Percentiles rank a stretch among this genome's conserved stretches.
Conservation (phyloP, 441 rosid genomes). For the Gossypium davidsonii region DNA sequence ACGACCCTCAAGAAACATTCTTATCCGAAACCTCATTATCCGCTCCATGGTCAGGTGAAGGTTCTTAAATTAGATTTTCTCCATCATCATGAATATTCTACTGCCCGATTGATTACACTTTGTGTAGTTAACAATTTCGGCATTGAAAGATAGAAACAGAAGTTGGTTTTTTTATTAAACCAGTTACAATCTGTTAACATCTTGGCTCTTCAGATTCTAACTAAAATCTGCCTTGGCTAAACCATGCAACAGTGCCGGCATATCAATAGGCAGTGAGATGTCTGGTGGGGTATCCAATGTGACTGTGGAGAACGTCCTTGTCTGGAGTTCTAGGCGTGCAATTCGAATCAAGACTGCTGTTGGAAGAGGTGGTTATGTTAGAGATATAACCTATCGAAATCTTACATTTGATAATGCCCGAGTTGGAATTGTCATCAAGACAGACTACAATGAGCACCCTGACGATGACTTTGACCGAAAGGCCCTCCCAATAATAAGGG, state of each 20-base stretch:
- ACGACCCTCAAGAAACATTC: conserved; percentile 70
- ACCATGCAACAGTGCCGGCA: conserved; percentile 62
- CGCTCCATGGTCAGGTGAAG: conserved; percentile 89
- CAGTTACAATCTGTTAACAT: neutral
- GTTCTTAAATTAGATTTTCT: conserved; percentile 1
- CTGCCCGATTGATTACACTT: neutral
- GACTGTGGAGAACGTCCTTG: conserved; percentile 62
- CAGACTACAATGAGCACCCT: conserved; percentile 93
- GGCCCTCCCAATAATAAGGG: conserved; percentile 54
- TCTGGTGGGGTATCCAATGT: conserved; percentile 91
- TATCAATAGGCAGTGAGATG: conserved; percentile 96
- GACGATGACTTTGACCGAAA: conserved; percentile 65
- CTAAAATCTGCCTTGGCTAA: conserved; percentile 4
- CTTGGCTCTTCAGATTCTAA: neutral
- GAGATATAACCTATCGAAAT: conserved; percentile 57
- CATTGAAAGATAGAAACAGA: neutral
- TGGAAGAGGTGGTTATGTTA: conserved; percentile 85
- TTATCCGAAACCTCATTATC: conserved; percentile 72
- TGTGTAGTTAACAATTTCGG: neutral
- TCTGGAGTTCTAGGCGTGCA: conserved; percentile 87
- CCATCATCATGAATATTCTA: neutral
- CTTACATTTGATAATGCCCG: conserved; percentile 74
- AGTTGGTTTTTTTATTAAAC: neutral
- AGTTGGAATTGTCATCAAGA: conserved; percentile 86
- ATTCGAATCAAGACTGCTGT: conserved; percentile 90